Evolutionary conservation across 345 rosid species (phyloP), one percentile per base, ranked within the genome.

Genomic region (Xanthoceras sorbifolium): DNA sequence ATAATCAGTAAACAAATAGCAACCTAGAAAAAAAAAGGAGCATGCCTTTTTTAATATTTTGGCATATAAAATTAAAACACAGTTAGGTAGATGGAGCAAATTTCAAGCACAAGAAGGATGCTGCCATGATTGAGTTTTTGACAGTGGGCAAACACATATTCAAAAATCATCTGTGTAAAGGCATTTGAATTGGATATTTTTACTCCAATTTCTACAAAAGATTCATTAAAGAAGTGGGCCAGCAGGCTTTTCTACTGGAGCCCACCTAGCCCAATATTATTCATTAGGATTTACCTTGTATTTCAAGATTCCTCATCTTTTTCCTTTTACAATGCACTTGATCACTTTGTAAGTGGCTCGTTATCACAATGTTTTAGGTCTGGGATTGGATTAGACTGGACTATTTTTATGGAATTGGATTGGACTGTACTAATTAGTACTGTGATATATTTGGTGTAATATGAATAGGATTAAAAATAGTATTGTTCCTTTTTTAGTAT

Each of bases 1-100:
- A 48, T 36, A 23, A 46, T 76, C 75, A 25, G 38, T 36, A 17
- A 54, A 4, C 25, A 54, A 54, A 54, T 34, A 20, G 3, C 32
- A n/a, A 4, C 29, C 59, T 32, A 10, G 9, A 38, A 70, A 46
- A 42, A 38, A 38, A 70, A 46, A 42, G 26, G 15, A 25, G 34
- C 69, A 32, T 70, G 46, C 10, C 26, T 20, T 3, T 61, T 34
- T 46, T 29, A 36, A 1, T n/a, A 3, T 20, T 28, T 60, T 25
- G 29, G 20, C 25, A 5, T 54, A 54, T 18, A 54, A 54, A 54
- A 17, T 5, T 6, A 71, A 28, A 6, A 3, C 22, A 38, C 18
- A 67, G 81, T 66, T 66, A 34, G 82, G 82, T 61, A 29, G 62
- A 79, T 55, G 62, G 36, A 52, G 25, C 77, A 67, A 67, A 66